Base-by-base conservation (phyloP, 2,329 filamentous ascomycete species). In the Geosmithia flava region DNA sequence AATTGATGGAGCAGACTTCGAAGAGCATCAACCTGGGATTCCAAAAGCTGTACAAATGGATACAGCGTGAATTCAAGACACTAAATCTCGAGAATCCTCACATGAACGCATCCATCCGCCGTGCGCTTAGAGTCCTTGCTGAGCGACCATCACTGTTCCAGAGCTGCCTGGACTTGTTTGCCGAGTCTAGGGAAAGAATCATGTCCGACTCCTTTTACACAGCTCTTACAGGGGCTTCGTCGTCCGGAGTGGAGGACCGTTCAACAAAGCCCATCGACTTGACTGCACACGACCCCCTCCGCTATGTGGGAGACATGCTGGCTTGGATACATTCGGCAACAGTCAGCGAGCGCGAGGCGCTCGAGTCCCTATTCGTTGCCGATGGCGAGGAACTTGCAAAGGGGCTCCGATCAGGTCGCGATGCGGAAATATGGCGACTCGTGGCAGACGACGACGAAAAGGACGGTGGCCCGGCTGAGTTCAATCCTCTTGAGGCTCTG, bases 261-360 rank as follows among this genome's bases (percentile, higher is more conserved):
- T 75, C 76, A 2, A 71, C 84, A 37, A 96, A 97, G 60, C 91
- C 93, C 0, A 98, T 98, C 53, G 91, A 98, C 60, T 79, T 97
- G 56, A 85, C 83, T 11, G 91, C 93, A 1, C 91, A 97, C 61
- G 93, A 98, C 59, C 83, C 88, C 1, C 68, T 97, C 23, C 81
- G 93, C 19, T 97, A 97, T 62, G 81, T 94, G 2, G 89, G 93
- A 47, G 93, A 98, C 60, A 98, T 98, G 90, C 75, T 98, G 15
- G 93, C 93, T 5, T 98, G 93, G 93, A 81, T 85, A 6, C 93
- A 98, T 62, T 95, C 93, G 1, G 86, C 90, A 2, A 84, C 91
- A 0, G 93, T 98, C 1, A 94, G 91, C 30, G 93, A 98, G 64
- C 79, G 87, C 47, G 93, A 98, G 64, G 89, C 90, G 0, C 72